A percentile compares a stretch with the other conserved stretches of the same genome.
Evolutionary conservation across 345 rosid species (phyloP).

Genomic region (Sisymbrium irio): DNA sequence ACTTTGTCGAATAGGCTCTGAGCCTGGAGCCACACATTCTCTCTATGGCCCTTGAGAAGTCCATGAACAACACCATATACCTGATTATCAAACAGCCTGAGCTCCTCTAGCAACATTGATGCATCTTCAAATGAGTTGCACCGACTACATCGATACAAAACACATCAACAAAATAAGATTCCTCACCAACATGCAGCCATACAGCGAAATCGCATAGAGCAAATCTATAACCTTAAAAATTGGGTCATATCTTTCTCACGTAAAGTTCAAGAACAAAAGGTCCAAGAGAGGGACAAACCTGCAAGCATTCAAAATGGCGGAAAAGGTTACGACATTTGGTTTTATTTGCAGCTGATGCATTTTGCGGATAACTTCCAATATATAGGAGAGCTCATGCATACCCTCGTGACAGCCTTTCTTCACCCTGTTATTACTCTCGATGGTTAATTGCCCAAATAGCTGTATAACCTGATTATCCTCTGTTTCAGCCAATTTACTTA

Average conservation of each 20-base stretch:
- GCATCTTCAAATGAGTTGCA: constrained; percentile 95
- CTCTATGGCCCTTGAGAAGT: constrained; percentile 82
- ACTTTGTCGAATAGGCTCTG: constrained; percentile 81
- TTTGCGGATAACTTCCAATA: constrained; percentile 73
- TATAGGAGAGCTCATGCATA: constrained; percentile 68
- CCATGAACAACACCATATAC: constrained; percentile 95
- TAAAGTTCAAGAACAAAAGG: neutral
- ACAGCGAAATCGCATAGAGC: neutral
- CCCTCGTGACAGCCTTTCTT: constrained; percentile 49
- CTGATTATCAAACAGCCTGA: constrained; percentile 73
- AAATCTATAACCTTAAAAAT: neutral
- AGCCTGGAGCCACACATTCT: constrained; percentile 80
- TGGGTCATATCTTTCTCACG: neutral
- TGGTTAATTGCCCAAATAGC: constrained; percentile 68
- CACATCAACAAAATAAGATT: neutral
- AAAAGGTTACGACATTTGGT: constrained; percentile 94
- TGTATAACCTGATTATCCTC: constrained; percentile 54
- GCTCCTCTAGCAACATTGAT: constrained; percentile 84
- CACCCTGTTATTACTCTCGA: constrained; percentile 48
- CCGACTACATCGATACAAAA: constrained; percentile 52
- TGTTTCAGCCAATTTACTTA: constrained; percentile 16
- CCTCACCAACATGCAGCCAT: neutral
- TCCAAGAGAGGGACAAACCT: constrained; percentile 47
- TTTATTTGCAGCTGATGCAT: constrained; percentile 86
- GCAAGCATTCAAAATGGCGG: constrained; percentile 95